Conservation (phyloP, 2,329 filamentous ascomycete genomes). For the Xylariaceae sp. region DNA sequence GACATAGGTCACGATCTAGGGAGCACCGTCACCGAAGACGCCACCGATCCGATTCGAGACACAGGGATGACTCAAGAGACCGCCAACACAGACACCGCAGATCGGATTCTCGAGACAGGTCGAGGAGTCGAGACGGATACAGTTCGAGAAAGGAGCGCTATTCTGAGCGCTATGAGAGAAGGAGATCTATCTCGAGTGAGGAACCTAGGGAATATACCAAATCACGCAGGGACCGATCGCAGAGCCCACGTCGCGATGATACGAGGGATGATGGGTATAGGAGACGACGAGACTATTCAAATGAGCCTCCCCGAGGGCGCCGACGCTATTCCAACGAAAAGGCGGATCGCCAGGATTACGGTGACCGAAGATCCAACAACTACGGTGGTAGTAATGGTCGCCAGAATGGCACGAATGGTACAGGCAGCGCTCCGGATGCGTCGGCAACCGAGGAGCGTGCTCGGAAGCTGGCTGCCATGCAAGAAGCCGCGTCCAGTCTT, state of each 20-base stretch:
- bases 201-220: constrained; percentile 22
- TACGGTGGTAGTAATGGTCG: constrained; percentile 28
- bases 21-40: constrained; percentile 46
- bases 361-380: constrained; percentile 25
- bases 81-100: constrained; percentile 47
- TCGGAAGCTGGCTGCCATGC: constrained; percentile 73
- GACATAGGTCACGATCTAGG: constrained; percentile 39
- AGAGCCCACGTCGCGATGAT: constrained; percentile 36
- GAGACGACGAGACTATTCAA: constrained; percentile 36
- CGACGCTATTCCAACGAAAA: constrained; percentile 28
- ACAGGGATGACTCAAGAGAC: constrained; percentile 44
- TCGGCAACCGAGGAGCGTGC: constrained; percentile 56
- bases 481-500: constrained; percentile 68
- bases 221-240: constrained; percentile 36
- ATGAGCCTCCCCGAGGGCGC: constrained; percentile 26
- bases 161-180: constrained; percentile 24
- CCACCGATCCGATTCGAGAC: constrained; percentile 41
- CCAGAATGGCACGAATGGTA: constrained; percentile 20
- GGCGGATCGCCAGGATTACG: constrained; percentile 32
- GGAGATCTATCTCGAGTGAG: constrained; percentile 25
- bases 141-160: constrained; percentile 33
- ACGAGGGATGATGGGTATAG: constrained; percentile 36
- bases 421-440: constrained; percentile 12
- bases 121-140: constrained; percentile 42
- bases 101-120: constrained; percentile 49